Evolutionary conservation across 2,329 filamentous ascomycete genomes (phyloP), one percentile per base, ranked within the genome.

Genomic region (Fusarium sp.): DNA sequence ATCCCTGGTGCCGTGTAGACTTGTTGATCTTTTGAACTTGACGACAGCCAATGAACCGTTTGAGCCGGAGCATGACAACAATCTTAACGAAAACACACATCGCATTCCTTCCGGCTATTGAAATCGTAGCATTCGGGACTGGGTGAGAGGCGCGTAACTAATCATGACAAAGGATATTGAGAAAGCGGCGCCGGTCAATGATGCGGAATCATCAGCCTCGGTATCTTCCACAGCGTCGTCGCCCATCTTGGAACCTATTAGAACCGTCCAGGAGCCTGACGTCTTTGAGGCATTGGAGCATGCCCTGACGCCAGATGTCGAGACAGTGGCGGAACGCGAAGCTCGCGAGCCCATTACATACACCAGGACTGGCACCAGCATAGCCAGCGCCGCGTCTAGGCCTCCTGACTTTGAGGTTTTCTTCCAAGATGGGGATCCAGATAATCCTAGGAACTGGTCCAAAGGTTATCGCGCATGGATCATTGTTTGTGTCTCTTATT

Each of bases 391-490:
- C 23, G 80, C 80, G 4, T 82, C 81, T 17, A 77, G 82, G 4
- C 78, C 81, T 4, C 83, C 87, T 6, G 86, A 88, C 26, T 95
- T 88, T 72, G 92, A 96, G 77, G 85, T 95, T 53, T 88, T 91
- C 72, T 94, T 92, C 75, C 85, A 86, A 17, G 86, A 86, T 2
- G 79, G 86, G 61, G 89, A 91, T 68, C 82, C 82, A 15, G 82
- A 85, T 14, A 89, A 93, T 70, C 91, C 91, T 1, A 83, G 85
- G 63, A 91, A 92, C 72, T 94, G 91, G 91, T 78, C 86, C 0
- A 74, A 88, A 45, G 81, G 78, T 72, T 79, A 80, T 68, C 75
- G 83, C 65, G 60, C 73, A 44, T 84, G 80, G 79, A 75, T 76
- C 51, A 76, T 83, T 49, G 76, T 80, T 78, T 82, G 73, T 62